These are phyloP conservation scores for Pyrus communis DNA, from an alignment of 306 rosid genomes.

Conservation along the genomic window DNA sequence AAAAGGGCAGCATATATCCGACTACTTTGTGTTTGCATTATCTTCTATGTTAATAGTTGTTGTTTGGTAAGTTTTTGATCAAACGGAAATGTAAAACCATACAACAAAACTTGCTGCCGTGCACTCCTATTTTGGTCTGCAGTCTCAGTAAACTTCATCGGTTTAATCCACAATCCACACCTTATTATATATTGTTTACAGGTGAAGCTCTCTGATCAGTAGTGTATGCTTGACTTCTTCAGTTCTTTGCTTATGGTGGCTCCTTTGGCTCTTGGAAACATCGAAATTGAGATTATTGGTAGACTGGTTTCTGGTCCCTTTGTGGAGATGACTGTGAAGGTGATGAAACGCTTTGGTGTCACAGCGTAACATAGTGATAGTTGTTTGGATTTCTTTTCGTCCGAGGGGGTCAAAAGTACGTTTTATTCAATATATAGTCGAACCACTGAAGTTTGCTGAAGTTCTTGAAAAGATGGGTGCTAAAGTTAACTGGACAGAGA, in stretches of 20 bases:
- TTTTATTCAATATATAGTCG: constrained; percentile 16
- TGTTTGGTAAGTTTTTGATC: not conserved
- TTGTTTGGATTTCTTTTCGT: constrained; percentile 74
- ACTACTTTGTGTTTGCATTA: constrained; percentile 2
- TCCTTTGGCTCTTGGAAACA: constrained; percentile 89
- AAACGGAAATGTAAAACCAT: no score
- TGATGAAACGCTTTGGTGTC: constrained; percentile 99
- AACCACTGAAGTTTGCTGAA: constrained; percentile 53
- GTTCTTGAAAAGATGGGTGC: constrained; percentile 99
- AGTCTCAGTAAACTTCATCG: not conserved
- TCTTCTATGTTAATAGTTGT: not conserved
- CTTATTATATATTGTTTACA: constrained; percentile 22
- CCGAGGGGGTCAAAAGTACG: constrained; percentile 90
- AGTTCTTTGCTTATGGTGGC: constrained; percentile 94
- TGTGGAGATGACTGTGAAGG: constrained; percentile 87
- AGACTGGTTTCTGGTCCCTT: constrained; percentile 89
- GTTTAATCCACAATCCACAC: constrained; percentile 3
- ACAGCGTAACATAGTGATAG: constrained; percentile 49
- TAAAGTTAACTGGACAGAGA: constrained; percentile 89
- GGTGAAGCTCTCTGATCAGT: constrained; percentile 93
- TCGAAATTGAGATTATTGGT: constrained; percentile 82
- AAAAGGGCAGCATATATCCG: no score
- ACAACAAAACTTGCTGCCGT: no score
- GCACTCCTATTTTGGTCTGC: not conserved
- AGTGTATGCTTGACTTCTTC: constrained; percentile 88